These are phyloP conservation scores for Setomelanomma holmii DNA, from an alignment of 2,329 filamentous ascomycete genomes.

Conservation along the genomic window DNA sequence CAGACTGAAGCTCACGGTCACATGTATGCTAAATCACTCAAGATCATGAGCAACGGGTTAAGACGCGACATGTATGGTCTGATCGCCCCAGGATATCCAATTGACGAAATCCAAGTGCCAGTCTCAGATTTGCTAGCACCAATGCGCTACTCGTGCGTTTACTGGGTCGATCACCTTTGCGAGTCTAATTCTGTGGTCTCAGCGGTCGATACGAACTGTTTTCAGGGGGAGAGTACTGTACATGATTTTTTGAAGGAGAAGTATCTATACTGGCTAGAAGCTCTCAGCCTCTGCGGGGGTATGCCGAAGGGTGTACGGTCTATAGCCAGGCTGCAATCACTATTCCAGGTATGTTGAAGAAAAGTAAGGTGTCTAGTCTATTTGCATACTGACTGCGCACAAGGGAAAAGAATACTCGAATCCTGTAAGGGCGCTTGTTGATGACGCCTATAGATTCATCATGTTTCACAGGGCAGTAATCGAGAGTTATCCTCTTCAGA, in stretches of 20 bases:
- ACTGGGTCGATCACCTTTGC: conserved; percentile 46
- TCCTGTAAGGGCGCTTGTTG: too few species aligned
- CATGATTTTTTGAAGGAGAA: conserved; percentile 10
- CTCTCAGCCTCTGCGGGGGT: conserved; percentile 12
- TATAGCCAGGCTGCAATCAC: too few species aligned
- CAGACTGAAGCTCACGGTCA: not conserved
- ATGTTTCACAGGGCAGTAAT: too few species aligned
- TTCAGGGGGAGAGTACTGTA: conserved; percentile 6
- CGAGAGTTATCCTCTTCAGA: too few species aligned
- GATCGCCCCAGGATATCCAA: conserved; percentile 16
- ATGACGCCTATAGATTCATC: too few species aligned
- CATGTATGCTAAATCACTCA: conserved; percentile 41
- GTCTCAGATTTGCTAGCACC: conserved; percentile 33
- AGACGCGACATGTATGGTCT: conserved; percentile 35
- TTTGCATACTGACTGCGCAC: too few species aligned
- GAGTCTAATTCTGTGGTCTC: conserved; percentile 12
- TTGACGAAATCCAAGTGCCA: conserved; percentile 23
- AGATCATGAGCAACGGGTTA: conserved; percentile 24
- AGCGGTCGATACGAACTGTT: not conserved
- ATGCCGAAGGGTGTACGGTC: too few species aligned
- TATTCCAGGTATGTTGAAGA: too few species aligned
- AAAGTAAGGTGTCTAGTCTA: too few species aligned
- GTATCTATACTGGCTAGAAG: conserved; percentile 20
- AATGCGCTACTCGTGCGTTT: conserved; percentile 36
- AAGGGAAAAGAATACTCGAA: too few species aligned